Base-by-base conservation (phyloP, 371 early-diverging fungal species). In the Vairimorpha apis region DNA sequence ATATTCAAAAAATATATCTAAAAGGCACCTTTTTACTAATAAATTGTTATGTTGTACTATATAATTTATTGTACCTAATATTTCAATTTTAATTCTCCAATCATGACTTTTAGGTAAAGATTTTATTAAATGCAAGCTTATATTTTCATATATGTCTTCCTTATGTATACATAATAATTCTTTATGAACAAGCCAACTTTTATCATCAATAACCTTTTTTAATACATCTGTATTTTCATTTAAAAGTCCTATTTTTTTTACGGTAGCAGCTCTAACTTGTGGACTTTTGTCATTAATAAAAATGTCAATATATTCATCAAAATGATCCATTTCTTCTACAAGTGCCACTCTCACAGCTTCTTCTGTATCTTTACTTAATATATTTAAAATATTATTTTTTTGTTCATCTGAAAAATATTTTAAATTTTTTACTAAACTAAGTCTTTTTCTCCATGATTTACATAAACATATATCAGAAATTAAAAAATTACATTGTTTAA, bases 381-480 rank as follows among this genome's bases (percentile, higher is more conserved):
- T 18, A 44, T 55, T 41, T 33, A 60, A 70, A 13, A 65, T 27
- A 55, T 25, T 41, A 1, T 23, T 35, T 55, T n/a, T 51, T 14
- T 65, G 59, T 21, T 51, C 43, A 12, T 2, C 16, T 18, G 29
- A 37, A 43, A 65, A 65, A 43, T 30, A 64, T 1, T 3, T 16
- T 30, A 72, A 35, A 32, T 56, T 65, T 49, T 55, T 65, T 1
- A 41, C 72, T 35, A 72, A 55, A 44, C 43, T 44, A 38, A 64
- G 44, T 37, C 66, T 72, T 59, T 56, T 62, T 59, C 72, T 72
- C 72, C 72, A 72, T 21, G 72, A 65, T 7, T 58, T 59, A 14
- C 45, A 65, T 18, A 47, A 3, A 29, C 43, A 65, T 44, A 64
- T 72, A 32, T 72, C 59, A 33, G 64, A 35, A 16, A 72, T 65